Evolutionary conservation across 306 rosid species (phyloP).

Genomic region (Cucurbita pepo): DNA sequence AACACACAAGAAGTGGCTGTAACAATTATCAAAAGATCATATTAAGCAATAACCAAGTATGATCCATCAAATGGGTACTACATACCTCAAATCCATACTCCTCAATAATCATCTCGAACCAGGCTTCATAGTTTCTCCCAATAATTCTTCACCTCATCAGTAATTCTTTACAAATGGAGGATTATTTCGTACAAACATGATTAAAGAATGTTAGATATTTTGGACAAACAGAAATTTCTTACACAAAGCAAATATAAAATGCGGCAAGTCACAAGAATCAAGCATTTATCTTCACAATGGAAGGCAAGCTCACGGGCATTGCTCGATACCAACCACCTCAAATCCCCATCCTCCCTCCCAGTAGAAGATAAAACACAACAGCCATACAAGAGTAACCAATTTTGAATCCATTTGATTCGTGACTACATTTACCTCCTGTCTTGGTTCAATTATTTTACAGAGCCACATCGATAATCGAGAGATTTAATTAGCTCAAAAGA

Average conservation of each 20-base stretch:
- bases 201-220: neutral
- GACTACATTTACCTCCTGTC: neutral
- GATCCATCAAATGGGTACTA: neutral
- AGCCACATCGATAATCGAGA: neutral
- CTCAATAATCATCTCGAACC: neutral
- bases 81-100: neutral
- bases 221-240: neutral
- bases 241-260: neutral
- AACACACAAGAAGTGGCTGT: neutral
- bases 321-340: neutral
- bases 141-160: neutral
- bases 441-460: neutral
- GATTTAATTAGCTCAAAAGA: neutral
- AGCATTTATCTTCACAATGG: neutral
- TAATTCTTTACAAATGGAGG: neutral
- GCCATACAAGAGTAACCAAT: neutral
- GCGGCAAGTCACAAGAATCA: neutral
- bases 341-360: neutral
- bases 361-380: neutral
- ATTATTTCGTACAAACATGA: too few relatives aligned
- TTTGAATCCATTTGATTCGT: neutral
- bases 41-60: neutral
- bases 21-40: neutral
- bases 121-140: neutral
- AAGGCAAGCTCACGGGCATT: neutral